Percentiles rank a stretch among this genome's conserved stretches.
Evolutionary conservation across 495 filamentous ascomycete genomes (phyloP).

Genomic region (Lentithecium fluviatile): DNA sequence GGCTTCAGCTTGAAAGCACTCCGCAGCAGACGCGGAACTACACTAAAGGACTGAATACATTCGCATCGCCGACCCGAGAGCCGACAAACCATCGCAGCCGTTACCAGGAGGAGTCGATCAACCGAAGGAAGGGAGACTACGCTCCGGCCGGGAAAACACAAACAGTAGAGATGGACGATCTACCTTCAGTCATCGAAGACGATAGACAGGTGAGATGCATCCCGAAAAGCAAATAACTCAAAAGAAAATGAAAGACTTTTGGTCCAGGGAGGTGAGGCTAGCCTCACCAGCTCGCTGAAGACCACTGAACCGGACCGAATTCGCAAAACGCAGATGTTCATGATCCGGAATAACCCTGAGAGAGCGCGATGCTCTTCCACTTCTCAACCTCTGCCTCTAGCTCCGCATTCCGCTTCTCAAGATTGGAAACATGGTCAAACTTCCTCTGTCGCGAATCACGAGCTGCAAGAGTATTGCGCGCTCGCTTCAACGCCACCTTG

Average conservation of each 20-base stretch:
- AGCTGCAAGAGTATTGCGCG: slow-evolving; percentile 91
- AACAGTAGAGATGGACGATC: slow-evolving; percentile 19
- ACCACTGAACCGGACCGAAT: slow-evolving; percentile 15
- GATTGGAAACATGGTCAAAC: slow-evolving; percentile 62
- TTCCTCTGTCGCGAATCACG: slow-evolving; percentile 90
- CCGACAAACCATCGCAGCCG: slow-evolving; percentile 1
- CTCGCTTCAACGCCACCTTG: slow-evolving; percentile 79
- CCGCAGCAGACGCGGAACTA: background rate
- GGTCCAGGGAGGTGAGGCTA: slow-evolving; percentile 11
- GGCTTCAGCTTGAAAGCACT: slow-evolving; percentile 2
- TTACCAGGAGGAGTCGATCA: slow-evolving; percentile 39
- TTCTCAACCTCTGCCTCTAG: slow-evolving; percentile 53
- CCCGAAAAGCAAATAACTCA: slow-evolving; percentile 3
- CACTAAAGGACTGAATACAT: slow-evolving; percentile 11
- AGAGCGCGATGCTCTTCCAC: slow-evolving; percentile 44
- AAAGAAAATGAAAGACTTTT: slow-evolving; percentile 28
- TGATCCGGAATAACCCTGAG: slow-evolving; percentile 26
- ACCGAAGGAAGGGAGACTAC: slow-evolving; percentile 39
- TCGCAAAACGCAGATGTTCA: slow-evolving; percentile 8
- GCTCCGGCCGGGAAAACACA: slow-evolving; percentile 37
- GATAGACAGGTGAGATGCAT: slow-evolving; percentile 3
- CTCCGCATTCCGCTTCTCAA: slow-evolving; percentile 56
- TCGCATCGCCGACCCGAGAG: slow-evolving; percentile 5
- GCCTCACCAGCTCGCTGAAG: slow-evolving; percentile 32
- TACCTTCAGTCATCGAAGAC: slow-evolving; percentile 2